These are phyloP conservation scores for Flaveria floridana DNA, from an alignment of 140 eudicot genomes.

Conservation along the genomic window DNA sequence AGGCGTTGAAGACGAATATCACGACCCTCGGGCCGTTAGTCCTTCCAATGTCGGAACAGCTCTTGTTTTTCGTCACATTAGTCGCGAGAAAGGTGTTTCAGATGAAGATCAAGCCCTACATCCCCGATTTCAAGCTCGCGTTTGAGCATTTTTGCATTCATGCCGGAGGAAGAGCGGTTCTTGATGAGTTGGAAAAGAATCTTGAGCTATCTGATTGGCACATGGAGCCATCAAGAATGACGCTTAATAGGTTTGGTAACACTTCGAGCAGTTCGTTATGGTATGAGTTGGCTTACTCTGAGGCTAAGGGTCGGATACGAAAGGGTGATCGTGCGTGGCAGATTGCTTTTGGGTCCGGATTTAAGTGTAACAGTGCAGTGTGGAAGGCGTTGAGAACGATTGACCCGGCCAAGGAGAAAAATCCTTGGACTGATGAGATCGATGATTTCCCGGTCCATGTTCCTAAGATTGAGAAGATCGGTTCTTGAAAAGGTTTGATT, in stretches of 20 bases:
- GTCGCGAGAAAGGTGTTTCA: conserved; percentile 66
- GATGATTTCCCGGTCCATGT: conserved; percentile 78
- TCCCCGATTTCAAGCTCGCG: conserved; percentile 77
- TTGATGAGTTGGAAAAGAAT: conserved; percentile 74
- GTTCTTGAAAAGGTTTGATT: conserved; percentile 28
- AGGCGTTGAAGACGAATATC: conserved; percentile 71
- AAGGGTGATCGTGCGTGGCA: conserved; percentile 84
- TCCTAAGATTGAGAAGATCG: conserved; percentile 50
- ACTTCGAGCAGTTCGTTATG: conserved; percentile 80
- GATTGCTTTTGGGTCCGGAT: conserved; percentile 81
- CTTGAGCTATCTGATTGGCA: conserved; percentile 69
- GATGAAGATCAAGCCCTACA: conserved; percentile 74
- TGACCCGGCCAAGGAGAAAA: conserved; percentile 69
- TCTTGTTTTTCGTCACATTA: conserved; percentile 55
- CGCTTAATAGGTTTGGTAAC: conserved; percentile 69
- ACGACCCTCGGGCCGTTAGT: conserved; percentile 79
- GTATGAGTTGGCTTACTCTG: conserved; percentile 76
- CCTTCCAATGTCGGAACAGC: conserved; percentile 81
- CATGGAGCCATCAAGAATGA: conserved; percentile 89
- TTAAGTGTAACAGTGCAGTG: conserved; percentile 77
- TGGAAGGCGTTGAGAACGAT: conserved; percentile 68
- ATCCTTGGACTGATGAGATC: conserved; percentile 79
- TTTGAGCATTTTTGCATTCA: conserved; percentile 85
- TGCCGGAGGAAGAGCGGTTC: conserved; percentile 82
- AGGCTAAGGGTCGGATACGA: conserved; percentile 69